Base-by-base conservation (phyloP, 2,329 filamentous ascomycete genomes). In the Thielaviopsis populi region DNA sequence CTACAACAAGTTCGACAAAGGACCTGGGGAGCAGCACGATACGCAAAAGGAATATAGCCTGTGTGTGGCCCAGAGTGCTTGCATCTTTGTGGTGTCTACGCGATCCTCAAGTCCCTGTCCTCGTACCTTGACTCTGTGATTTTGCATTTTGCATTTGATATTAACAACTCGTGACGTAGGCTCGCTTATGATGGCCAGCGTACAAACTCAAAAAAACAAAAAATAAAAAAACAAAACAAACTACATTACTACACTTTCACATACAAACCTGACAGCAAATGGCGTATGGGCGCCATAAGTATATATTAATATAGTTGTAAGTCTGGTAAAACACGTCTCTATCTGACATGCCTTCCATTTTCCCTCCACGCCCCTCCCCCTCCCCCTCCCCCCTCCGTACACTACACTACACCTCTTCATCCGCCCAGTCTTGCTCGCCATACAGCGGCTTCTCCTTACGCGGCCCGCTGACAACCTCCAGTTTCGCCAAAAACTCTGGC, bases 401-500 rank as follows among this genome's bases (percentile, higher is more conserved):
- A n/a, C n/a, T n/a, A n/a, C n/a, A n/a, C n/a, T 63, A 81, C 19
- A 81, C 78, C 70, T 84, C 82, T 70, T 86, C 83, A 69, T 85
- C 83, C 72, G 85, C 83, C 83, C 83, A 86, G 70, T 86, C 83
- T 72, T 82, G 78, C 69, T 85, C 83, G 50, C 75, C 78, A 73
- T 82, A 85, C 75, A 84, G 81, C 22, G 81, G 81, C 41, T 62
- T 64, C 48, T 77, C 75, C 69, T 75, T 79, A 33, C 77, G 75
- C 66, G 74, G 75, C 6, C 78, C 79, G 67, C 75, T 78, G 60
- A 78, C 75, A 33, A 62, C 62, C 73, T 96, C 92, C 59, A 99
- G 79, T 76, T 91, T 95, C 66, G 87, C 84, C 66, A 99, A 77
- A 71, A 97, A 96, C 75, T 99, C 94, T 0, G 91, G 87, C 19